These are phyloP conservation scores for Bromus sterilis DNA, from an alignment of 176 grass and related monocot species.

Conservation along the genomic window DNA sequence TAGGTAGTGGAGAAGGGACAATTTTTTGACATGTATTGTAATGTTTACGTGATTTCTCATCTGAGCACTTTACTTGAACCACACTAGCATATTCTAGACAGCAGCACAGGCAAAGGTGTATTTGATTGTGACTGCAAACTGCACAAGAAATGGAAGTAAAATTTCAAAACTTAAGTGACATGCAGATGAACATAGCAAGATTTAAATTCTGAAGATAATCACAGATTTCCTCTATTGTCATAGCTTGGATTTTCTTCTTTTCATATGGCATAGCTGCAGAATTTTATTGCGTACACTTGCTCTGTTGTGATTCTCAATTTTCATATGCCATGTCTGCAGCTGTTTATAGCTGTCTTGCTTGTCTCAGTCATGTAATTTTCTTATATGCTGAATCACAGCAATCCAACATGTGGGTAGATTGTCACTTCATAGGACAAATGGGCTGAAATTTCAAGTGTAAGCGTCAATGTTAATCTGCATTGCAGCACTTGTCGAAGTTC, in stretches of 20 bases:
- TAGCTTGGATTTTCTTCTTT: slow-evolving; percentile 5
- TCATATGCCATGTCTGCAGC: background rate
- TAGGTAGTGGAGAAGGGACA: no score
- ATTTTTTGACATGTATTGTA: no score
- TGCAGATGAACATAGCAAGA: no score
- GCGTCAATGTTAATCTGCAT: background rate
- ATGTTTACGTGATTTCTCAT: no score
- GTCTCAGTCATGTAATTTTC: background rate
- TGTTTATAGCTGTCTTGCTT: background rate
- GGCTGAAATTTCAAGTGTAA: background rate
- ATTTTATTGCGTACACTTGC: background rate
- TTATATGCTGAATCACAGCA: background rate
- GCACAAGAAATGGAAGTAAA: no score
- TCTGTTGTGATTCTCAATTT: background rate
- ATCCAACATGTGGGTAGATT: no score
- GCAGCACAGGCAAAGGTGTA: no score
- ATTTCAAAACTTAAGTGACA: no score
- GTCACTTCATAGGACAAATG: background rate
- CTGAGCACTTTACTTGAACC: no score
- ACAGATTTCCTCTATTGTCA: background rate
- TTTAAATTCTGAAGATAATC: background rate
- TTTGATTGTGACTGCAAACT: no score
- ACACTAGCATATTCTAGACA: no score
- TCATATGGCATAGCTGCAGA: background rate
- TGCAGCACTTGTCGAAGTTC: background rate